These are phyloP conservation scores for Coleophoma crateriformis DNA, from an alignment of 2,329 filamentous ascomycete genomes.

Conservation along the genomic window DNA sequence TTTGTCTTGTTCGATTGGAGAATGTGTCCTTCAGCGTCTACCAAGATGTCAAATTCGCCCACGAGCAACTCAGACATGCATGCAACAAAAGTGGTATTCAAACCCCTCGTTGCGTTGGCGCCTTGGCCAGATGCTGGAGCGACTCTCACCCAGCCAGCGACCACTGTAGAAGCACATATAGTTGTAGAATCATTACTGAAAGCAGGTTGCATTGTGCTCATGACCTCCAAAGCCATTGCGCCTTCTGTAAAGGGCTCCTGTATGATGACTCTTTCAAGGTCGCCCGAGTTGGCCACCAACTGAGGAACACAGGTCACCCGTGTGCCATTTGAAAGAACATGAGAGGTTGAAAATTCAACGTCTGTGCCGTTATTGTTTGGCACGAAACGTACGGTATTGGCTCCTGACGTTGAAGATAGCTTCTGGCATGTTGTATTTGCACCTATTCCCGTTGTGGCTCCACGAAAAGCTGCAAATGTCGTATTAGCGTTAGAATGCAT, in stretches of 20 bases:
- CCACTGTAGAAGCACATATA: slow-evolving; percentile 5
- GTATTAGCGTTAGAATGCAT: background rate
- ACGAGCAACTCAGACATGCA: slow-evolving; percentile 29
- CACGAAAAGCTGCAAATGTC: slow-evolving; percentile 12
- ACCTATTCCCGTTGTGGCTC: slow-evolving; percentile 28
- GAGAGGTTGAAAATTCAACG: background rate
- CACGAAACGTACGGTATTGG: background rate
- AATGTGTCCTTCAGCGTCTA: slow-evolving; percentile 27
- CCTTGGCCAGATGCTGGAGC: too few species aligned
- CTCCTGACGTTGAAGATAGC: slow-evolving; percentile 9
- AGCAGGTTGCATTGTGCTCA: background rate
- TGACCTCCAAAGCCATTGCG: too few species aligned
- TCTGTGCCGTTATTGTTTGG: background rate
- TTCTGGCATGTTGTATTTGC: slow-evolving; percentile 27
- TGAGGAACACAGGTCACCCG: slow-evolving; percentile 1
- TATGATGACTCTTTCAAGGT: background rate
- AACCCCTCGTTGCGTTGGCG: background rate
- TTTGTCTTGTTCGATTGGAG: slow-evolving; percentile 8
- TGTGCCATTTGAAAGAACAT: slow-evolving; percentile 6
- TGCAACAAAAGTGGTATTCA: slow-evolving; percentile 19
- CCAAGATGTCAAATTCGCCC: slow-evolving; percentile 27
- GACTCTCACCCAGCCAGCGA: slow-evolving; percentile 12
- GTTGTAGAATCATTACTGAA: slow-evolving; percentile 1
- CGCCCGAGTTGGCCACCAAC: background rate
- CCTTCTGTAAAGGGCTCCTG: too few species aligned